Percentiles rank a stretch among this genome's conserved stretches.
phyloP scores from a whole-genome alignment of 805 yeast genomes.

The Kurtzmaniella cleridarum region DNA sequence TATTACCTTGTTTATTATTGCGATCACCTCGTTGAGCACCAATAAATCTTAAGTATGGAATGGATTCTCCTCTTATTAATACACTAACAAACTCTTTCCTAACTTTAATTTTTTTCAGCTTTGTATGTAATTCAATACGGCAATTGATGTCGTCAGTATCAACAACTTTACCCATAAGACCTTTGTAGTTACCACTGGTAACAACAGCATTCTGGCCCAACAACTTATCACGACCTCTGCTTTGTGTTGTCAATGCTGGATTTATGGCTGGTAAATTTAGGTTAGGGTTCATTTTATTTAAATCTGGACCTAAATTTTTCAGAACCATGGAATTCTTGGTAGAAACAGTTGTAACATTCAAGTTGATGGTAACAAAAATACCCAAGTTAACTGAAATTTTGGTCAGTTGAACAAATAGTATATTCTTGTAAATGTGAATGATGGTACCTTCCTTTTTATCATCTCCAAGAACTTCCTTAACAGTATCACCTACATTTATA shows the following conservation, averaged over 20 bases:
- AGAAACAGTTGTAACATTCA: slow-evolving; percentile 76
- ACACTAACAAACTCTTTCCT: slow-evolving; percentile 76
- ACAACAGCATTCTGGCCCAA: slow-evolving; percentile 82
- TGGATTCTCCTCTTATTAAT: slow-evolving; percentile 59
- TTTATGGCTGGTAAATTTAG: slow-evolving; percentile 51
- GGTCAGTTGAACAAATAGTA: slow-evolving; percentile 75
- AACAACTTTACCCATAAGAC: slow-evolving; percentile 86
- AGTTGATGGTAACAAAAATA: slow-evolving; percentile 74
- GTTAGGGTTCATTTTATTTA: slow-evolving; percentile 84
- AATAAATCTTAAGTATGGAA: slow-evolving; percentile 75
- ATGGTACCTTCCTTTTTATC: slow-evolving; percentile 87
- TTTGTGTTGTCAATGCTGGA: slow-evolving; percentile 46
- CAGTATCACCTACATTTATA: slow-evolving; percentile 85
- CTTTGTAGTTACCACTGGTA: slow-evolving; percentile 89
- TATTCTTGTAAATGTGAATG: slow-evolving; percentile 77
- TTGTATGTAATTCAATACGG: slow-evolving; percentile 89
- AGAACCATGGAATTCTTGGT: slow-evolving; percentile 70
- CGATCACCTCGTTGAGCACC: slow-evolving; percentile 33
- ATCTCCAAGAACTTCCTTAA: slow-evolving; percentile 68
- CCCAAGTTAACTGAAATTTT: slow-evolving; percentile 82
- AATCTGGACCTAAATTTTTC: slow-evolving; percentile 55
- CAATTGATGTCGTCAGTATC: slow-evolving; percentile 92
- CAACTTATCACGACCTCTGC: slow-evolving; percentile 75
- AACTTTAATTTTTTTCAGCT: slow-evolving; percentile 80
- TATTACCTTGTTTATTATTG: slow-evolving; percentile 7